Conservation (phyloP, 1,139 yeast genomes). For the Diutina catenulata region DNA sequence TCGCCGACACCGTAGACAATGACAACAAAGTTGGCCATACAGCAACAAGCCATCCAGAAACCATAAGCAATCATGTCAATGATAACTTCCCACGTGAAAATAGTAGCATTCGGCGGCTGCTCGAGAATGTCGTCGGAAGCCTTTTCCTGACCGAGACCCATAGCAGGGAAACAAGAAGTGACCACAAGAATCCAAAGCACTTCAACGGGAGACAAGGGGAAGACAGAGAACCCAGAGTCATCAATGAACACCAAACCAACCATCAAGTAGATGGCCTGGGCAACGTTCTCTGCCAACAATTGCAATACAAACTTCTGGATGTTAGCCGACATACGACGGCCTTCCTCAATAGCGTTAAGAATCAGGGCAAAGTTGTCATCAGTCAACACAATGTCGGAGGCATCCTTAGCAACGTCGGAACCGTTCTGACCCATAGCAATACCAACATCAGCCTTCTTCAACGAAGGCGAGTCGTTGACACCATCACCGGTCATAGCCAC, state of each 20-base stretch:
- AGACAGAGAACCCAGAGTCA: conserved; percentile 20
- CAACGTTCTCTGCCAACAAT: conserved; percentile 66
- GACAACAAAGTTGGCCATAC: conserved; percentile 20
- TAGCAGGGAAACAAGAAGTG: conserved; percentile 28
- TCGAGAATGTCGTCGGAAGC: conserved; percentile 21
- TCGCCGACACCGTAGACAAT: conserved; percentile 21
- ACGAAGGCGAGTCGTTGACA: conserved; percentile 25
- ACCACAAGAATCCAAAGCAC: conserved; percentile 27
- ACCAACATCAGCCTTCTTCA: conserved; percentile 75
- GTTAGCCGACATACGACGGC: conserved; percentile 70
- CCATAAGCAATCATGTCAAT: conserved; percentile 24
- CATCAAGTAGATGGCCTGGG: conserved; percentile 46
- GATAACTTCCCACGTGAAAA: conserved; percentile 22
- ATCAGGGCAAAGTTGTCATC: conserved; percentile 75
- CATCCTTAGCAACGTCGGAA: conserved; percentile 75
- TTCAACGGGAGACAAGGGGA: conserved; percentile 26
- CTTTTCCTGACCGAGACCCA: conserved; percentile 27
- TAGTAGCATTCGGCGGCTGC: conserved; percentile 19
- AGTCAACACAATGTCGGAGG: conserved; percentile 61
- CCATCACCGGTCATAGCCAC: conserved; percentile 89
- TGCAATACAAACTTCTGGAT: conserved; percentile 75
- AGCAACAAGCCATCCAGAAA: conserved; percentile 24
- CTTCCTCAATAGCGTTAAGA: conserved; percentile 70
- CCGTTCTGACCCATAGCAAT: conserved; percentile 83
- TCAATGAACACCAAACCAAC: conserved; percentile 25